A percentile compares a stretch with the other conserved stretches of the same genome.
These are phyloP conservation scores for Phellopilus nigrolimitatus DNA, from an alignment of 1,284 basidiomycete species.

Conservation along the genomic window DNA sequence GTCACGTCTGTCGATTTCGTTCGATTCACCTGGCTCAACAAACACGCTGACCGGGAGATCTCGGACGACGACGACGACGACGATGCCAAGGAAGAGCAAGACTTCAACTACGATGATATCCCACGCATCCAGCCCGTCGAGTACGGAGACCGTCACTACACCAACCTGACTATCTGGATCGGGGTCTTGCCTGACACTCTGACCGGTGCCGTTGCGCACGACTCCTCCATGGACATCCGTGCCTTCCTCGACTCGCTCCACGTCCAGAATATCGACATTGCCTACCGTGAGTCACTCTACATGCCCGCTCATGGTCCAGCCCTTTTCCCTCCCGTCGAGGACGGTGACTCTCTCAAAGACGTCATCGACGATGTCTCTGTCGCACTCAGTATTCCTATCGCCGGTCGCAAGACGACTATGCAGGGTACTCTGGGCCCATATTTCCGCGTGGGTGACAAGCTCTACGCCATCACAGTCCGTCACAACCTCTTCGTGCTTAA, in stretches of 20 bases:
- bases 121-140: slow-evolving; percentile 22
- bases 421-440: slow-evolving; percentile 37
- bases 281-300: slow-evolving; percentile 32
- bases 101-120: slow-evolving; percentile 1
- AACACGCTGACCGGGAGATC: slow-evolving; percentile 12
- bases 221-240: slow-evolving; percentile 30
- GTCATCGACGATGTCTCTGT: slow-evolving; percentile 34
- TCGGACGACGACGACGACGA: slow-evolving; percentile 18
- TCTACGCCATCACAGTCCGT: slow-evolving; percentile 34
- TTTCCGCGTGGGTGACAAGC: slow-evolving; percentile 30
- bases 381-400: slow-evolving; percentile 33
- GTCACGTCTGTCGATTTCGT: slow-evolving; percentile 33
- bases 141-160: slow-evolving; percentile 13
- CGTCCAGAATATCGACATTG: slow-evolving; percentile 28
- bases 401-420: slow-evolving; percentile 27
- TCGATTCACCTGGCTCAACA: slow-evolving; percentile 32
- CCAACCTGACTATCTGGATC: slow-evolving; percentile 34
- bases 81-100: slow-evolving; percentile 19
- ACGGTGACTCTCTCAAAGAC: slow-evolving; percentile 29
- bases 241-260: slow-evolving; percentile 26
- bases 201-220: slow-evolving; percentile 28
- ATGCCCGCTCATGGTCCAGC: slow-evolving; percentile 25
- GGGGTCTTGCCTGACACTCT: slow-evolving; percentile 34
- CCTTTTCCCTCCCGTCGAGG: slow-evolving; percentile 30
- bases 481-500: slow-evolving; percentile 29